Base-by-base conservation (phyloP, 2,329 filamentous ascomycete genomes). In the Pseudocercospora eumusae region DNA sequence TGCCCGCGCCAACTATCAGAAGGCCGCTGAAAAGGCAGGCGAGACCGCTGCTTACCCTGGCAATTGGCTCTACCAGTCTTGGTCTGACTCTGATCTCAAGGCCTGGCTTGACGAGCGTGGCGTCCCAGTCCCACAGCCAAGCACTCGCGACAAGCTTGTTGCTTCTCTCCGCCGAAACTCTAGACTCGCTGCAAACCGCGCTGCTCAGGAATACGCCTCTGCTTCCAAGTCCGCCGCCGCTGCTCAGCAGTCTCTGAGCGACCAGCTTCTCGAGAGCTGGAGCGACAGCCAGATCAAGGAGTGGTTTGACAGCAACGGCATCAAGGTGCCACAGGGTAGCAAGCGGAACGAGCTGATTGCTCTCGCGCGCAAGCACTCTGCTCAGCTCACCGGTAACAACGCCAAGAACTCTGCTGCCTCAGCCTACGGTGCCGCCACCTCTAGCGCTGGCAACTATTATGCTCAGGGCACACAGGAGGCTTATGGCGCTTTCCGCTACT, bases 31-130 rank as follows among this genome's bases (percentile, higher is more conserved):
- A 77, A 88, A 87, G 76, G 76, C 82, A 59, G 91, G 91, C 64
- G 89, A 97, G 78, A 89, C 91, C 13, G 80, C 86, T 57, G 80
- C 86, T n/a, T 98, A 98, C 74, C 95, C 95, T 33, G 95, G 95
- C 42, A 87, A 97, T 79, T 98, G 95, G 95, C 81, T 98, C 47
- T 99, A 97, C 75, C 84, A 88, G 64, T 83, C 88, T 7, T 99
- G 95, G 95, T 88, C 90, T 57, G 91, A 96, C 67, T 97, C 93
- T 67, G 93, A 97, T 55, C 80, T 96, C 66, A 98, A 98, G 82
- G 85, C 90, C 68, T 99, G 91, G 89, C 88, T 97, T 52, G 95
- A 98, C 72, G 88, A 89, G 68, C 87, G 92, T 69, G 95, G 95
- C 56, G 87, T 93, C 77, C 88, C 91, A 11, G 90, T 86, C 59